These are phyloP conservation scores for Gracilariopsis chorda DNA, from an alignment of 23 red algal species.

Conservation along the genomic window DNA sequence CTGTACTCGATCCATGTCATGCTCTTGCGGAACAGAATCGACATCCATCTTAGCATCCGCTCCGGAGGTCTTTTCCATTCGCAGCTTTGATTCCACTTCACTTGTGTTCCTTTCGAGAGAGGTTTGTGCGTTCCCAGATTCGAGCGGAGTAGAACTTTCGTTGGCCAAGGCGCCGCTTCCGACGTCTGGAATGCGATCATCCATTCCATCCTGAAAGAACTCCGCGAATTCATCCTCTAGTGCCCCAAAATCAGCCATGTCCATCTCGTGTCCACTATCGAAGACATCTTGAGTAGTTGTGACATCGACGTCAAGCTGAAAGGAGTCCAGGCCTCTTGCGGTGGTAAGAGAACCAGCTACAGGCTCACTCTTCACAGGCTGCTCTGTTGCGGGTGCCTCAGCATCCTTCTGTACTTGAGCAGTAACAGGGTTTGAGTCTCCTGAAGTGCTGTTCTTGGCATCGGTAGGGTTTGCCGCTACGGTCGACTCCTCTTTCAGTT, in stretches of 20 bases:
- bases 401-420: neutral
- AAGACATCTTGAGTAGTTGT: neutral
- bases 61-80: neutral
- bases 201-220: constrained; percentile 42
- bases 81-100: neutral
- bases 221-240: constrained; percentile 53
- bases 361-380: constrained; percentile 5
- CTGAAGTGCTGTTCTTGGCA: neutral
- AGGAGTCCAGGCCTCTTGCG: constrained; percentile 20
- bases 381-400: neutral
- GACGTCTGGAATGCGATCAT: constrained; percentile 20
- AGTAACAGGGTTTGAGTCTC: neutral
- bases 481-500: neutral
- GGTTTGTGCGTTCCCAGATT: neutral
- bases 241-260: constrained; percentile 41
- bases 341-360: neutral
- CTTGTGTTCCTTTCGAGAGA: neutral
- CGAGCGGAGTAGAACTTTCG: neutral
- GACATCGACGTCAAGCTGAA: constrained; percentile 16
- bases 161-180: neutral
- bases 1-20: neutral
- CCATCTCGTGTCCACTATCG: constrained; percentile 14
- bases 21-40: constrained; percentile 3
- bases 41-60: constrained; percentile 34
- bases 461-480: neutral